Base-by-base conservation (phyloP, 768 basidiomycete genomes). In the Phylloporus sp. region DNA sequence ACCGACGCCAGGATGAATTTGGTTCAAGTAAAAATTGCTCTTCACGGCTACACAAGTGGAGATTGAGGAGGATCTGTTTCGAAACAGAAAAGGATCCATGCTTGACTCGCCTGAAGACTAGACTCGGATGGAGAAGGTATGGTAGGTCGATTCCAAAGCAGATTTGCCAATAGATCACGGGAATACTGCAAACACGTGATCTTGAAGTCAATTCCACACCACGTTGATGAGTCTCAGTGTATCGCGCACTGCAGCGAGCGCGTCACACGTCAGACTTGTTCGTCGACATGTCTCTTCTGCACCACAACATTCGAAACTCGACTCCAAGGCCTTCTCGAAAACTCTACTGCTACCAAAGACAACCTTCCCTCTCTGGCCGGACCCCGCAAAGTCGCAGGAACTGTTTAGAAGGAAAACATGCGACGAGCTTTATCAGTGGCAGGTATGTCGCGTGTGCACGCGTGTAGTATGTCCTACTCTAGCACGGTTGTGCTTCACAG, bases 281-380 rank as follows among this genome's bases (percentile, higher is more conserved):
- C 41, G 42, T 41, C 42, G 63, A 23, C 27, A n/a, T 28, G 7
- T 60, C 26, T 62, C 56, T 14, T 56, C 54, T 31, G 33, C 44
- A 5, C 18, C 38, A 27, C 26, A 9, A 11, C 22, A 42, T 15
- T 27, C 49, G 22, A 54, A 42, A 27, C 18, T 44, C 23, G 57
- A 62, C 49, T 15, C 53, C 17, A 75, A 77, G 32, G 63, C 67
- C 10, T 85, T 74, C 50, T 70, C 77, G 6, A 66, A 74, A 31
- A 89, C 92, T 1, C 70, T 99, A 10, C 74, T 81, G 4, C 78
- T 97, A 4, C 95, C 95, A 0, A 84, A 81, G 56, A 93, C 95
- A 0, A 53, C 71, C 0, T 91, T 97, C 61, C 81, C 89, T 3
- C 71, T 91, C 38, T 78, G 86, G 69, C 70, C 77, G 3, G 77